Conservation (phyloP, 441 rosid genomes). For the Euphorbia corollata region DNA sequence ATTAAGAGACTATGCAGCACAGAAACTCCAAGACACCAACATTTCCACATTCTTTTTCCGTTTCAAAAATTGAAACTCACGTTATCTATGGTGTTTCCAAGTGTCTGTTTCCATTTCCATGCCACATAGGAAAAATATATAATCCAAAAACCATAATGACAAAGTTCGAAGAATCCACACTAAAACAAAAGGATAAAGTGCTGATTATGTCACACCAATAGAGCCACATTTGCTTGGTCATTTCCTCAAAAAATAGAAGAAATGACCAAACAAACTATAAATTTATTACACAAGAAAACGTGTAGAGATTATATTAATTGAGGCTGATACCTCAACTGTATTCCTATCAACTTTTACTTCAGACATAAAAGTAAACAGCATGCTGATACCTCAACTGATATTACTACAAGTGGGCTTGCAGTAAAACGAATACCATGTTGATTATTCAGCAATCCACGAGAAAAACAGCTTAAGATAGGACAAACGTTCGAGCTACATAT, state of each 20-base stretch:
- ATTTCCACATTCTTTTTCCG: too few species aligned
- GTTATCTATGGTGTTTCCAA: too few species aligned
- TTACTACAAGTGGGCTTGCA: conserved; percentile 3
- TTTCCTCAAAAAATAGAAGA: too few species aligned
- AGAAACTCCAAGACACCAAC: too few species aligned
- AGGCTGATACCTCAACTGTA: too few species aligned
- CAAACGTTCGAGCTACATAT: not conserved
- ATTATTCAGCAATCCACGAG: conserved; percentile 6
- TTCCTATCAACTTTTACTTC: not conserved
- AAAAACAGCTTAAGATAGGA: not conserved
- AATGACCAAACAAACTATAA: not conserved
- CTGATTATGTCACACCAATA: not conserved
- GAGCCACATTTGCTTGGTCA: conserved; percentile 1
- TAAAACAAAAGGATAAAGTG: not conserved
- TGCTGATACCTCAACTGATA: conserved; percentile 3
- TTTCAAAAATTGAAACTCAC: too few species aligned
- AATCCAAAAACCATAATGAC: not conserved
- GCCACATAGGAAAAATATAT: too few species aligned
- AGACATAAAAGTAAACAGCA: not conserved
- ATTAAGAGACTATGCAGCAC: too few species aligned
- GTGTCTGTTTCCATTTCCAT: too few species aligned
- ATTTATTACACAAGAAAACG: not conserved
- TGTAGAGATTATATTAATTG: not conserved
- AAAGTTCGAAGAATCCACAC: not conserved
- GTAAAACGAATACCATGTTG: not conserved